phyloP scores from a whole-genome alignment of 352 stramenopile species.

The Thraustotheca clavata region DNA sequence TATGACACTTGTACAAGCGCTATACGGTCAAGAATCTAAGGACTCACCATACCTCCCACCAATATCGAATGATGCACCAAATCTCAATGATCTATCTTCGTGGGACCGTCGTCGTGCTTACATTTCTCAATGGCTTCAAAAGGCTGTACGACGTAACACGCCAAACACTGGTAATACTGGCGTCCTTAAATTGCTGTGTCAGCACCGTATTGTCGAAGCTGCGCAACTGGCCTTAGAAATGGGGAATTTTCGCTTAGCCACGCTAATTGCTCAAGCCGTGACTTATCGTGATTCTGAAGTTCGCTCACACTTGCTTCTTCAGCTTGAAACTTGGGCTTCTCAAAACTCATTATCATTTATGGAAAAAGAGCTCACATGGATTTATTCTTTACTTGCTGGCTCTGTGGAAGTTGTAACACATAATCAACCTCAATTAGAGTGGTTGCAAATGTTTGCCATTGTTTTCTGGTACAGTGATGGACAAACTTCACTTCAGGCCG shows the following conservation, averaged over 20 bases:
- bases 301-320: conserved; percentile 43
- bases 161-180: background rate
- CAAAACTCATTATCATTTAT: conserved; percentile 44
- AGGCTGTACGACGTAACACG: conserved; percentile 26
- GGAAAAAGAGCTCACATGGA: conserved; percentile 43
- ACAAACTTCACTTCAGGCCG: conserved; percentile 37
- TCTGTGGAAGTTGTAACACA: conserved; percentile 50
- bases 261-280: conserved; percentile 48
- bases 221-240: conserved; percentile 49
- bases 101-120: conserved; percentile 37
- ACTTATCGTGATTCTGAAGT: conserved; percentile 42
- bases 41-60: background rate
- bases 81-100: background rate
- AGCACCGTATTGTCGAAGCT: conserved; percentile 47
- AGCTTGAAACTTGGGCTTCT: conserved; percentile 51
- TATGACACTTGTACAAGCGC: conserved; percentile 59
- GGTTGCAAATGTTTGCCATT: conserved; percentile 49
- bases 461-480: conserved; percentile 66
- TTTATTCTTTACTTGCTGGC: conserved; percentile 58
- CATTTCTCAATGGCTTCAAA: conserved; percentile 70
- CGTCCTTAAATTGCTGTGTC: conserved; percentile 26
- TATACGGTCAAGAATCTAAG: conserved; percentile 59
- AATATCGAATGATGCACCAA: conserved; percentile 30
- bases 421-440: conserved; percentile 26
- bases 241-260: conserved; percentile 54